These are phyloP conservation scores for Bruguiera hainesii DNA, from an alignment of 441 rosid species.

Conservation along the genomic window DNA sequence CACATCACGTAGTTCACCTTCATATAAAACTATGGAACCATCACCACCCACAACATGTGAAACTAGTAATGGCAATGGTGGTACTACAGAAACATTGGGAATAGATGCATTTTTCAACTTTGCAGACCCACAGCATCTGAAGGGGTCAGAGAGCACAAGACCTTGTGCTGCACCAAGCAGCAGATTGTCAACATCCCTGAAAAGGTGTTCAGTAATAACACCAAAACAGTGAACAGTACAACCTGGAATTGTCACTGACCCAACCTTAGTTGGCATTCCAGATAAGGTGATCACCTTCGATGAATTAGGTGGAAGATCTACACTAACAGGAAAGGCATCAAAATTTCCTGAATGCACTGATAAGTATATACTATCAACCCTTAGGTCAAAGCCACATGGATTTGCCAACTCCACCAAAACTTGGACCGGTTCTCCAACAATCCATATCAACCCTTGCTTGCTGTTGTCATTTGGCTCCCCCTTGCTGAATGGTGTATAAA, in stretches of 20 bases:
- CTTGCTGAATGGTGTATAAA: conserved; percentile 96
- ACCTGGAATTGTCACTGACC: conserved; percentile 75
- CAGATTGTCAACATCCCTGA: conserved; percentile 90
- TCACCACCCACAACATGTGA: conserved; percentile 84
- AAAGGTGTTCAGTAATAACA: conserved; percentile 89
- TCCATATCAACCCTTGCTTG: conserved; percentile 88
- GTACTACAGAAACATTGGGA: conserved; percentile 81
- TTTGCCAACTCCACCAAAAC: conserved; percentile 98
- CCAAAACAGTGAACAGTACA: conserved; percentile 96
- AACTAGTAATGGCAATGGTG: conserved; percentile 77
- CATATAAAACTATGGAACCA: conserved; percentile 86
- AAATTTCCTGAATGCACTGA: conserved; percentile 79
- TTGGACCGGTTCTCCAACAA: conserved; percentile 97
- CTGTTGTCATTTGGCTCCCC: conserved; percentile 69
- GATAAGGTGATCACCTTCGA: conserved; percentile 94
- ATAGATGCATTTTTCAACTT: conserved; percentile 69
- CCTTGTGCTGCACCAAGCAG: conserved; percentile 98
- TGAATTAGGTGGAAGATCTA: conserved; percentile 85
- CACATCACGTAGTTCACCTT: conserved; percentile 89
- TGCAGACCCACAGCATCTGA: conserved; percentile 87
- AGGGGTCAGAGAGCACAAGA: conserved; percentile 97
- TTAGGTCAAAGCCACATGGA: conserved; percentile 91
- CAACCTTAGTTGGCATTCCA: conserved; percentile 88
- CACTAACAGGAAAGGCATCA: conserved; percentile 89
- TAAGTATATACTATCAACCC: conserved; percentile 90